Conservation (phyloP, 768 basidiomycete genomes). For the Termitomyces heimii region DNA sequence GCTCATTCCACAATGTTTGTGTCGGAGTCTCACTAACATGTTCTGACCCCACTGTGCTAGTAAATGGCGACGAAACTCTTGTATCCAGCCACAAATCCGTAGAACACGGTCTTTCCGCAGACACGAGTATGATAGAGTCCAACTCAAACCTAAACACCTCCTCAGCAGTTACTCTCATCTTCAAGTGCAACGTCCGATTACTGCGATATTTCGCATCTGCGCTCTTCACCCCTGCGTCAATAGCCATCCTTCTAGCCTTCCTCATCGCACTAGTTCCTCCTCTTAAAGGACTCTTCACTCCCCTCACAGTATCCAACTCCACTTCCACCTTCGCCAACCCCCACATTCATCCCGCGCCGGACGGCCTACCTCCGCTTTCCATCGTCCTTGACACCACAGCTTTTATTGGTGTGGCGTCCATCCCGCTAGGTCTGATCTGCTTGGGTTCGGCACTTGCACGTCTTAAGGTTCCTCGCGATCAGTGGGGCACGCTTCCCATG, state of each 20-base stretch:
- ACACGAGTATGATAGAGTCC: neutral
- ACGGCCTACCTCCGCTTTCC: conserved; percentile 51
- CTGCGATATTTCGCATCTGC: conserved; percentile 21
- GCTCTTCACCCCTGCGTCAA: conserved; percentile 35
- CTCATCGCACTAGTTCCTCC: conserved; percentile 41
- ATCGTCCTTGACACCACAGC: conserved; percentile 42
- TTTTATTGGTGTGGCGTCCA: conserved; percentile 48
- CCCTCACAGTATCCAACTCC: conserved; percentile 20
- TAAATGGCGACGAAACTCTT: conserved; percentile 1
- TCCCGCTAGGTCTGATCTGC: conserved; percentile 48
- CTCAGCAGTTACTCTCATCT: neutral
- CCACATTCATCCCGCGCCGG: conserved; percentile 40
- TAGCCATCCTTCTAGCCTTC: conserved; percentile 41
- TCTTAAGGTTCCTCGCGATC: conserved; percentile 40
- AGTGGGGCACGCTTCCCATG: conserved; percentile 37
- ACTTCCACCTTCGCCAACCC: conserved; percentile 14
- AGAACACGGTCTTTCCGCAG: neutral
- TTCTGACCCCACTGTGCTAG: too few relatives aligned
- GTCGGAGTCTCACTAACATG: too few relatives aligned
- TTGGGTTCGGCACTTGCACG: conserved; percentile 55
- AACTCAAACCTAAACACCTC: neutral
- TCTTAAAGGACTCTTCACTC: conserved; percentile 48
- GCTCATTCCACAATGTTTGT: conserved; percentile 5
- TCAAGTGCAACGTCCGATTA: neutral
- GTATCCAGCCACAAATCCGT: neutral